These are phyloP conservation scores for Dillenia suffruticosa DNA, from an alignment of 164 flowering plant species.

Conservation along the genomic window DNA sequence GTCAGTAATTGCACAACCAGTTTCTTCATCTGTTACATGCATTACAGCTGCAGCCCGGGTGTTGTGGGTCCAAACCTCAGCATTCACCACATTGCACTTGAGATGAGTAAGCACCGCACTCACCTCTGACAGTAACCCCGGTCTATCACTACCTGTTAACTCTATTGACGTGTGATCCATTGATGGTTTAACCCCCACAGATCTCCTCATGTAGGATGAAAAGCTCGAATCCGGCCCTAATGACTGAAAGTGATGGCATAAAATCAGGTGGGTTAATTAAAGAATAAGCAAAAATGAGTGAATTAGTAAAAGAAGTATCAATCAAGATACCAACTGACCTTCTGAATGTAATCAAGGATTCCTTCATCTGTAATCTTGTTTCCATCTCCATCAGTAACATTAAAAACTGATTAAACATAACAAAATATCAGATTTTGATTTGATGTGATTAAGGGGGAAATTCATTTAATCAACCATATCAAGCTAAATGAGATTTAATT, in stretches of 20 bases:
- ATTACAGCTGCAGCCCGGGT: slow-evolving; percentile 80
- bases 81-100: slow-evolving; percentile 86
- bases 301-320: background rate
- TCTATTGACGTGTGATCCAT: slow-evolving; percentile 72
- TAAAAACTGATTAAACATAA: slow-evolving; percentile 51
- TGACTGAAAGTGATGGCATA: slow-evolving; percentile 37
- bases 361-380: slow-evolving; percentile 77
- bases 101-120: slow-evolving; percentile 80
- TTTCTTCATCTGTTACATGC: slow-evolving; percentile 70
- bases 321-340: slow-evolving; percentile 32
- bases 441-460: background rate
- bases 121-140: slow-evolving; percentile 86
- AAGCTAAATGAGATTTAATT: slow-evolving; percentile 3
- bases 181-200: slow-evolving; percentile 61
- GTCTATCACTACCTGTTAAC: slow-evolving; percentile 80
- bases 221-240: slow-evolving; percentile 72
- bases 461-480: background rate
- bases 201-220: slow-evolving; percentile 44
- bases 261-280: slow-evolving; percentile 7
- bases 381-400: slow-evolving; percentile 81
- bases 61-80: slow-evolving; percentile 97
- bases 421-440: background rate
- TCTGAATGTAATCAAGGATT: slow-evolving; percentile 55
- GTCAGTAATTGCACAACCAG: slow-evolving; percentile 55
- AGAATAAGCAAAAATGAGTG: background rate